Conservation (phyloP, 2,329 filamentous ascomycete genomes). For the Chaetomium globosum region DNA sequence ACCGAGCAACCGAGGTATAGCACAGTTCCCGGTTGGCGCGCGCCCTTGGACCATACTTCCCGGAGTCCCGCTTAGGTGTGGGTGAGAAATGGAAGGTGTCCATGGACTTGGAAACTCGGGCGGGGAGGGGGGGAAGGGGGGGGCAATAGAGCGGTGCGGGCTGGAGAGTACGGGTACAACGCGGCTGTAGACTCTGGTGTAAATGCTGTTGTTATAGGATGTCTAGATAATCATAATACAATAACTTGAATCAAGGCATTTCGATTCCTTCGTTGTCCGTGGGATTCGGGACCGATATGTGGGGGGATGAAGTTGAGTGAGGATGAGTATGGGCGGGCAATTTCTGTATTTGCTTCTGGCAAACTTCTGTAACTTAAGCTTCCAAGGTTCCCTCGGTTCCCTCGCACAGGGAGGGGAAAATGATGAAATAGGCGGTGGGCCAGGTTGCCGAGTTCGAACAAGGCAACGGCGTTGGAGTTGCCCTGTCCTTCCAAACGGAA, state of each 20-base stretch:
- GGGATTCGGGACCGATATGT: background rate
- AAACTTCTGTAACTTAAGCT: background rate
- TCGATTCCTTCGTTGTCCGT: background rate
- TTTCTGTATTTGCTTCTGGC: background rate
- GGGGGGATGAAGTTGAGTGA: background rate
- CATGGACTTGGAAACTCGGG: background rate
- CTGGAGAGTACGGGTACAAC: background rate
- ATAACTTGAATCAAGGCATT: background rate
- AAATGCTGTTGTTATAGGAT: background rate
- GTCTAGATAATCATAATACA: background rate
- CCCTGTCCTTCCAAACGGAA: background rate
- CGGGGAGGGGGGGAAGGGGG: background rate
- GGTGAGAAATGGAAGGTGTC: background rate
- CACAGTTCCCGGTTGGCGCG: background rate
- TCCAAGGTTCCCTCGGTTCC: background rate
- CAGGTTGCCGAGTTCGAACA: background rate
- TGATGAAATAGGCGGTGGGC: background rate
- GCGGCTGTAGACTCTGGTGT: background rate
- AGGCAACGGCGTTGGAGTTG: background rate
- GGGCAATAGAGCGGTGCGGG: background rate
- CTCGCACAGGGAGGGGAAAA: background rate
- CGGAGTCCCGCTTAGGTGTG: background rate
- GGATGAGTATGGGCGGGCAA: background rate
- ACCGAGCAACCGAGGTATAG: background rate
- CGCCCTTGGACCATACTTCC: slow-evolving; percentile 48